phyloP scores from a whole-genome alignment of 805 yeast genomes.

The Sugiyamaella qingdaonensis region DNA sequence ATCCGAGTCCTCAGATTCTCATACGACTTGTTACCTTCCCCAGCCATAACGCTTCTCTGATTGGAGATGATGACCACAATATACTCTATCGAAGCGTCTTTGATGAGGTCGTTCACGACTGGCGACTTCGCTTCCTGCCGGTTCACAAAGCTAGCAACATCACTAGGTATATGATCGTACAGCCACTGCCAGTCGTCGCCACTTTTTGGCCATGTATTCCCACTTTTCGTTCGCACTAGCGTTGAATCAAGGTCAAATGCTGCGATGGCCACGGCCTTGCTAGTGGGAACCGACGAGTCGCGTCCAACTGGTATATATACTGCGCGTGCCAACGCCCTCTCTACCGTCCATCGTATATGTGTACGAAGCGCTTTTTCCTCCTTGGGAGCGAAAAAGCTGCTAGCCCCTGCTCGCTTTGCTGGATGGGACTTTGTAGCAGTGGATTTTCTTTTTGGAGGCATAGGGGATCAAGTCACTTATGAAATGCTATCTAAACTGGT shows the following conservation, averaged over 20 bases:
- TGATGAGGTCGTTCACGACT: background rate
- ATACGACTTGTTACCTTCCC: slow-evolving; percentile 33
- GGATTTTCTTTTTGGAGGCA: no score
- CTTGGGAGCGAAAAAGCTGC: slow-evolving; percentile 3
- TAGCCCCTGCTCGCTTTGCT: background rate
- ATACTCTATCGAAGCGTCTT: slow-evolving; percentile 17
- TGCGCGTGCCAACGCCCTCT: background rate
- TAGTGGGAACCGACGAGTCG: background rate
- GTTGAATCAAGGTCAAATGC: slow-evolving; percentile 89
- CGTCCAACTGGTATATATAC: background rate
- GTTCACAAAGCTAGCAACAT: background rate
- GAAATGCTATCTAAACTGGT: no score
- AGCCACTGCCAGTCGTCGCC: slow-evolving; percentile 76
- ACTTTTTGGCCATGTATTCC: slow-evolving; percentile 50
- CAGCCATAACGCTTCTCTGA: slow-evolving; percentile 63
- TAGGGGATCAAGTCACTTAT: no score
- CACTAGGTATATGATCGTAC: slow-evolving; percentile 15
- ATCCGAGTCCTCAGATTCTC: slow-evolving; percentile 34
- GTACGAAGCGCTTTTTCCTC: background rate
- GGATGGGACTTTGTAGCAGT: background rate
- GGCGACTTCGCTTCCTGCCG: background rate
- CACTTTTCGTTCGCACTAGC: slow-evolving; percentile 60
- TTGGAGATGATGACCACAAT: slow-evolving; percentile 74
- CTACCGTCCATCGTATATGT: background rate
- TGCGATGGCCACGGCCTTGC: slow-evolving; percentile 38